Evolutionary conservation across 1,139 yeast species (phyloP), one percentile per base, ranked within the genome.

Genomic region (Zhuliangozyma parablackwelliae): DNA sequence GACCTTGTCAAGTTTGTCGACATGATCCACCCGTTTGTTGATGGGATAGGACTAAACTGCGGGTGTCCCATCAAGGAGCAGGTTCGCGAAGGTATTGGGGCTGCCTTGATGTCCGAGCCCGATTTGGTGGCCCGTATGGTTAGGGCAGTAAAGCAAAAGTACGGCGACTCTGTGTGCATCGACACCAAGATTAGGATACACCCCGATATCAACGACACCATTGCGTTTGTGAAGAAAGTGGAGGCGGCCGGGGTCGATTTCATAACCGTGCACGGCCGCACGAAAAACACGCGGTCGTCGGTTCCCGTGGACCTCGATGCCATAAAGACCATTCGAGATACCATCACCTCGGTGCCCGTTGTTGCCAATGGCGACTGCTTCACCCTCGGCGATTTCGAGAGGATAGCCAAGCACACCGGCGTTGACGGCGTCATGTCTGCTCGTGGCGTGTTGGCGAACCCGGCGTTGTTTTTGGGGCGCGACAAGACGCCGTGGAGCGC

Each of bases 51-150:
- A 0, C 70, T 92, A 39, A 94, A 92, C 65, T 92, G 98, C 62
- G 98, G 98, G 0, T 92, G 98, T 61, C 98, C 98, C 1, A 89
- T 92, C 36, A 85, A 82, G 46, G 97, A 92, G 47, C 98, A 92
- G 57, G 87, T 87, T 6, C 73, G 96, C 33, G 97, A 89, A 57
- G 98, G 98, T 12, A 89, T 92, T 21, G 98, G 98, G 5, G 97
- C 97, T 1, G 97, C 97, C 0, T 69, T 92, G 38, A 90, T 92
- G 89, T 68, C 80, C 24, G 81, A 86, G 45, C 88, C 94, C 0
- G 88, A 87, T 28, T 64, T 82, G 34, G 95, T 94, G 5, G 76
- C 92, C 1, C 72, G 75, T 2, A 85, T 92, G 96, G 96, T 92
- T 3, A 65, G 69, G 34, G 87, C 88, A 1, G 95, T 89, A 25